Percentiles rank a stretch among this genome's conserved stretches.
Conservation (phyloP, 495 filamentous ascomycete species). For the Neurospora sp. region DNA sequence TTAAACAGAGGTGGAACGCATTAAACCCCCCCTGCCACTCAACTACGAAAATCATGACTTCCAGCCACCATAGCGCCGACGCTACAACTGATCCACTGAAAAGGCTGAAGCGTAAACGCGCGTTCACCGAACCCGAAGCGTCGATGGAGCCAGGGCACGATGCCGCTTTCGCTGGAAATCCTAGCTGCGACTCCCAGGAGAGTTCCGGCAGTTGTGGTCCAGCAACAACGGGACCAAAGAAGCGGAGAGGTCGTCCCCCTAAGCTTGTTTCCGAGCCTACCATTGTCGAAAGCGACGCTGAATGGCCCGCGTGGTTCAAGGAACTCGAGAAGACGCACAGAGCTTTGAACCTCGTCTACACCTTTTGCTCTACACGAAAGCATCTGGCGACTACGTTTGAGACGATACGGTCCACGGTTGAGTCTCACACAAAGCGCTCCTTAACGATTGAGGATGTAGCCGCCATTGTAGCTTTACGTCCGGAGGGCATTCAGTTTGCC, state of each 20-base stretch:
- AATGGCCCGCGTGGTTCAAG: conserved; percentile 69
- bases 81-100: too few relatives aligned
- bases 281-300: conserved; percentile 6
- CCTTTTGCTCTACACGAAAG: conserved; percentile 87
- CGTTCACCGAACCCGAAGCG: not conserved
- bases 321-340: conserved; percentile 65
- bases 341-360: conserved; percentile 85
- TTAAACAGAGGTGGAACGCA: not conserved
- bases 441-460: conserved; percentile 71
- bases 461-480: conserved; percentile 65
- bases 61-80: not conserved
- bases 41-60: not conserved
- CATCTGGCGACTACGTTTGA: conserved; percentile 86
- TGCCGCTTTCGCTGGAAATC: not conserved
- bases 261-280: not conserved
- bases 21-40: not conserved
- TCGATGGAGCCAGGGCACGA: not conserved
- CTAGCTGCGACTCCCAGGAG: not conserved
- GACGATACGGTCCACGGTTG: conserved; percentile 74
- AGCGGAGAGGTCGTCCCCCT: not conserved
- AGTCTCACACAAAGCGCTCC: conserved; percentile 64
- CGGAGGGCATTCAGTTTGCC: conserved; percentile 65
- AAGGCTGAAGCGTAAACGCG: too few relatives aligned
- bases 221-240: not conserved
- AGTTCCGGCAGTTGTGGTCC: not conserved